Evolutionary conservation across 257 asterid genomes (phyloP).

Genomic region (Solanum virginianum): DNA sequence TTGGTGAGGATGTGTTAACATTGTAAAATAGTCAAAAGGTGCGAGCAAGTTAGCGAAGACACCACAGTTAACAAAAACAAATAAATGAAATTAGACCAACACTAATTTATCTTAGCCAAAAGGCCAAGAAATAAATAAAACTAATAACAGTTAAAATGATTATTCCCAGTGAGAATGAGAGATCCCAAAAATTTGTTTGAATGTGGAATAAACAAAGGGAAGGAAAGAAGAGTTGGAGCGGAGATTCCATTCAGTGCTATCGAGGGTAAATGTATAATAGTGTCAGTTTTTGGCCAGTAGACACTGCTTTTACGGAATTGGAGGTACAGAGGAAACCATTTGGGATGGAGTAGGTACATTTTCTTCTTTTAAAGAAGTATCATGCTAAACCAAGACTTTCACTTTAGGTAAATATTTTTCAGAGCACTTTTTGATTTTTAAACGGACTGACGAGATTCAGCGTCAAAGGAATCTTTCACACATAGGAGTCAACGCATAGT

Average conservation of each 20-base stretch:
- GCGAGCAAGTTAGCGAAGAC: background rate
- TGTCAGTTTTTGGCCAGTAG: background rate
- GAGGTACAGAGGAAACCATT: background rate
- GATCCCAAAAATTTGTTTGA: background rate
- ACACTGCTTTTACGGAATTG: background rate
- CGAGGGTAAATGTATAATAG: background rate
- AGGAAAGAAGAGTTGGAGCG: background rate
- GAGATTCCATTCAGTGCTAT: background rate
- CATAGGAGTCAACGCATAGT: background rate
- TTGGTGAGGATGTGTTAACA: background rate
- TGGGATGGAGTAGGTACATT: background rate
- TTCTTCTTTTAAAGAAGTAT: background rate
- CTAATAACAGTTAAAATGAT: background rate
- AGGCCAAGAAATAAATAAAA: background rate
- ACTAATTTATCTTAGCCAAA: background rate
- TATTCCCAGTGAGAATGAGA: background rate
- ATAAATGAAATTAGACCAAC: background rate
- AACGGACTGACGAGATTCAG: background rate
- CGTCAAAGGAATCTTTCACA: background rate
- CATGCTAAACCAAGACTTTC: background rate
- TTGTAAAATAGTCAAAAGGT: background rate
- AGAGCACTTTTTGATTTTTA: background rate
- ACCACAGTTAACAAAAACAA: background rate
- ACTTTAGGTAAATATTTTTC: background rate
- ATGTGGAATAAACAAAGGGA: background rate